Conservation (phyloP, 2,329 filamentous ascomycete genomes). For the Trichophaea hybrida region DNA sequence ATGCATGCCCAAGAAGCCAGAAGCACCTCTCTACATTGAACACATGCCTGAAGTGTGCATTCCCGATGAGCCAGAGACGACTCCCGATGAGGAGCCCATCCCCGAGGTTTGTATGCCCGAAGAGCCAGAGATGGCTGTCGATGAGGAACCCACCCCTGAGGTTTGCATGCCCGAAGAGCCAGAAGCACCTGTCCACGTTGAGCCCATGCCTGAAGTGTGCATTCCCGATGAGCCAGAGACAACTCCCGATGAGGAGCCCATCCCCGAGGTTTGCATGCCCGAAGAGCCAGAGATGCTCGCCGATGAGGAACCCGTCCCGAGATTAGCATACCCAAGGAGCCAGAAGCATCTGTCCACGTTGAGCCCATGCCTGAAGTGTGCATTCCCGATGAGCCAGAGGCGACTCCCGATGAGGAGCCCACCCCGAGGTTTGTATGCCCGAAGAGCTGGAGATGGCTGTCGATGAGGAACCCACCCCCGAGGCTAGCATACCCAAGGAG, state of each 20-base stretch:
- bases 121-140: not conserved
- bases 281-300: not conserved
- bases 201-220: no score
- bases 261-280: not conserved
- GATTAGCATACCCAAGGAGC: not conserved
- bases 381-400: not conserved
- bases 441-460: not conserved
- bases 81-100: not conserved
- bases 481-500: not conserved
- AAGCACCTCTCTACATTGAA: not conserved
- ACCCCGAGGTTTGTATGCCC: not conserved
- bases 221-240: not conserved
- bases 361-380: not conserved
- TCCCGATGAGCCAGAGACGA: not conserved
- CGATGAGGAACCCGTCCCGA: not conserved
- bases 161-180: not conserved
- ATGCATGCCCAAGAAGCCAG: not conserved
- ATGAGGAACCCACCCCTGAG: not conserved
- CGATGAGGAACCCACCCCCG: not conserved
- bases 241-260: not conserved
- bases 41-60: no score
- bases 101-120: not conserved
- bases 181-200: not conserved
- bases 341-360: not conserved
- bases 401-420: not conserved